A percentile compares a stretch with the other conserved stretches of the same genome.
phyloP scores from a whole-genome alignment of 1,139 yeast species.

The Suhomyces guaymorum region DNA sequence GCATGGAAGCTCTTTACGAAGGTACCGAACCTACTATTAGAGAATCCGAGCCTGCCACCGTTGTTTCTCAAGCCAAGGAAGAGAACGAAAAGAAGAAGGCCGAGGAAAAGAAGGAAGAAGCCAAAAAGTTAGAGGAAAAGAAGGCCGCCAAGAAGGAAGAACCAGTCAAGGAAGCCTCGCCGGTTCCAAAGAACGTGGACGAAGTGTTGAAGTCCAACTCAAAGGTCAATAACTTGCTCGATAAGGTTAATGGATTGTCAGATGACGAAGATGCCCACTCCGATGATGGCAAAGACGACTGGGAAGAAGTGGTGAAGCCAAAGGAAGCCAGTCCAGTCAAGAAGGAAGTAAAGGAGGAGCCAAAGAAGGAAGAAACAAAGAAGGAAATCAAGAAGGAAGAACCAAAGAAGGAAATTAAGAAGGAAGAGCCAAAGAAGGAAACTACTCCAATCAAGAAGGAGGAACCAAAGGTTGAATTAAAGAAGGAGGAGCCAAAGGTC shows the following conservation, averaged over 20 bases:
- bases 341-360: constrained; percentile 10
- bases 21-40: constrained; percentile 57
- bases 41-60: constrained; percentile 37
- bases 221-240: constrained; percentile 39
- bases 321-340: constrained; percentile 17
- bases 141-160: constrained; percentile 12
- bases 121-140: constrained; percentile 7
- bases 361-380: constrained; percentile 3
- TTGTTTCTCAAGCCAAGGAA: constrained; percentile 29
- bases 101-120: constrained; percentile 19
- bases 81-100: constrained; percentile 23
- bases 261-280: constrained; percentile 41
- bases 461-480: constrained; percentile 17
- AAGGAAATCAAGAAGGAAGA: too few species aligned
- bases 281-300: constrained; percentile 32
- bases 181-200: constrained; percentile 32
- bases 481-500: constrained; percentile 13
- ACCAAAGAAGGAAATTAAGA: constrained; percentile 16
- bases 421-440: constrained; percentile 16
- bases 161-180: constrained; percentile 16
- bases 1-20: constrained; percentile 75
- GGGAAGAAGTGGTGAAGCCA: constrained; percentile 44
- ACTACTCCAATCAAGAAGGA: constrained; percentile 15
- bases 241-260: constrained; percentile 42
- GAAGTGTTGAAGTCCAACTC: constrained; percentile 43